Evolutionary conservation across 1,284 basidiomycete genomes (phyloP).

Genomic region (Moesziomyces antarcticus): DNA sequence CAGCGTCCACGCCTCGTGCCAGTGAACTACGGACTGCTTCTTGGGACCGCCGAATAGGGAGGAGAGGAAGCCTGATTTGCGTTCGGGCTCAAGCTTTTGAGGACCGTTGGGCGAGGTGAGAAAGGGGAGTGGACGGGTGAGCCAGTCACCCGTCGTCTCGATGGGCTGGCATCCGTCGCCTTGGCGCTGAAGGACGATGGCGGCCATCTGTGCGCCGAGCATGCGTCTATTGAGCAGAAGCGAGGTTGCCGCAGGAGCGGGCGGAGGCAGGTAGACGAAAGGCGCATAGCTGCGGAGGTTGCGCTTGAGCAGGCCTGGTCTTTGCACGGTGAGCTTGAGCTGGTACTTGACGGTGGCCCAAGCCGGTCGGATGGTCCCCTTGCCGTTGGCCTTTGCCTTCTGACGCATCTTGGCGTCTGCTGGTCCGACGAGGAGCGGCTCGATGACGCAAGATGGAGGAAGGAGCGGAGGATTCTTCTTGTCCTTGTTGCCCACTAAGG

Average conservation of each 20-base stretch:
- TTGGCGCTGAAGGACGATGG: conserved; percentile 20
- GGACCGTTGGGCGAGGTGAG: conserved; percentile 19
- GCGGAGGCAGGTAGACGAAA: conserved; percentile 61
- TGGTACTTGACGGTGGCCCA: conserved; percentile 64
- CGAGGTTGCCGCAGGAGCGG: conserved; percentile 21
- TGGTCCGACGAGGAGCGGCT: conserved; percentile 33
- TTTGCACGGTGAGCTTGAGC: conserved; percentile 59
- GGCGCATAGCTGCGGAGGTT: conserved; percentile 60
- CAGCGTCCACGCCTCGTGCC: conserved; percentile 44
- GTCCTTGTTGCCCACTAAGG: conserved; percentile 23
- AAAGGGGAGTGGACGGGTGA: conserved; percentile 18
- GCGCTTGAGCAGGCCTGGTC: conserved; percentile 53
- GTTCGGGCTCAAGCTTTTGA: conserved; percentile 18
- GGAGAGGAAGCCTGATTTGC: conserved; percentile 24
- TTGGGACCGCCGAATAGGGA: conserved; percentile 19
- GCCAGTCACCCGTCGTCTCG: conserved; percentile 27
- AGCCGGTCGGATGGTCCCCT: conserved; percentile 13
- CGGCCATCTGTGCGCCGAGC: conserved; percentile 37
- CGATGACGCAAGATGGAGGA: conserved; percentile 37
- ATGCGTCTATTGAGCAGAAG: conserved; percentile 36
- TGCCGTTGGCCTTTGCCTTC: conserved; percentile 13
- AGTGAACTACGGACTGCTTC: conserved; percentile 11
- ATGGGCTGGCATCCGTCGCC: conserved; percentile 27
- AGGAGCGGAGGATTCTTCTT: conserved; percentile 25
- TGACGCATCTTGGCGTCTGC: conserved; percentile 13